Evolutionary conservation across 192 early-diverging fungal species (phyloP), one percentile per base, ranked within the genome.

Genomic region (Backusella sp.): DNA sequence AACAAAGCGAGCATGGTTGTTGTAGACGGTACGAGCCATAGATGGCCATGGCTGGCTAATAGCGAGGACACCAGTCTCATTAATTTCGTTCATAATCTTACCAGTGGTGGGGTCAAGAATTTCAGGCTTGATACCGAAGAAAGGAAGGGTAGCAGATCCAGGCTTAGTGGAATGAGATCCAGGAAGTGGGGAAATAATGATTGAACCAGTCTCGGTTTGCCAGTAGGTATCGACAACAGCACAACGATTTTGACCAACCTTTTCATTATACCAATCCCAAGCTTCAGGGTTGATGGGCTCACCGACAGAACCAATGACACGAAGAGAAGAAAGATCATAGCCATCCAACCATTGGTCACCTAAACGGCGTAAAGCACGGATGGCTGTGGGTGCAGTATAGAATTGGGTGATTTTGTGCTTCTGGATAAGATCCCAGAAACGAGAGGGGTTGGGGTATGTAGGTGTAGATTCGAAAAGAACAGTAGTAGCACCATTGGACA

Each of bases 251-350:
- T 93, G 88, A 35, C 96, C 96, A 53, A 98, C 94, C 36, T 94
- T 89, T 74, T 94, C 88, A 86, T 95, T 88, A 86, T 98, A 98
- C 97, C 97, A 98, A 73, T 90, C 85, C 97, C 97, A 98, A 32
- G 97, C 96, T 76, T 97, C 95, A 49, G 95, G 94, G 84, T 97
- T 96, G 83, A 98, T 98, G 69, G 97, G 97, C 81, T 98, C 97
- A 70, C 97, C 97, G 11, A 98, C 97, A 32, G 94, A 93, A 70
- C 96, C 97, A 26, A 98, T 90, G 44, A 97, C 91, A 72, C 96
- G 91, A 65, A 98, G 90, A 28, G 91, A 87, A 56, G 88, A 89
- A 59, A 98, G 87, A 56, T 94, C 90, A 87, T 93, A 91, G 37
- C 87, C 86, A 65, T 89, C 86, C 52, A 98, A 89, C 83, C 85